A percentile compares a stretch with the other conserved stretches of the same genome.
Conservation (phyloP, 2,329 filamentous ascomycete species). For the Scytalidium sp. region DNA sequence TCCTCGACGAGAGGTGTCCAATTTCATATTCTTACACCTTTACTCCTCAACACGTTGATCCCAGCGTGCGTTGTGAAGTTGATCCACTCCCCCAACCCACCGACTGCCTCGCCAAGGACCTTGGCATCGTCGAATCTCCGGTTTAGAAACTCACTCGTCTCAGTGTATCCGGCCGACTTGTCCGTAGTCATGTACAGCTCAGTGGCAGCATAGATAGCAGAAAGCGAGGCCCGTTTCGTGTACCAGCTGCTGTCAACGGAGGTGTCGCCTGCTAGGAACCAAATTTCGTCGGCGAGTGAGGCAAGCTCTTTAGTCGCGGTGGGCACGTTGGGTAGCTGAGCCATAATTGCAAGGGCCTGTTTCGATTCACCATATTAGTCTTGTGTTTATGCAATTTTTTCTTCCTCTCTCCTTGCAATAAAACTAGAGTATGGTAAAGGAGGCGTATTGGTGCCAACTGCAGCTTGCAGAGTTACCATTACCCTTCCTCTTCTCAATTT, state of each 20-base stretch:
- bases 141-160: slow-evolving; percentile 78
- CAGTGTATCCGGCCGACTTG: slow-evolving; percentile 64
- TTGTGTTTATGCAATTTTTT: background rate
- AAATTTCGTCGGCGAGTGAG: slow-evolving; percentile 85
- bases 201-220: slow-evolving; percentile 68
- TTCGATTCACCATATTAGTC: background rate
- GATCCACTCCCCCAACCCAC: slow-evolving; percentile 71
- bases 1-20: background rate
- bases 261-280: slow-evolving; percentile 78
- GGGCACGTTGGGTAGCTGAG: slow-evolving; percentile 74
- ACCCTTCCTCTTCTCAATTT: too few relatives aligned
- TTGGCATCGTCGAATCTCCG: slow-evolving; percentile 65
- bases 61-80: slow-evolving; percentile 75
- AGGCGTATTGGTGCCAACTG: too few relatives aligned
- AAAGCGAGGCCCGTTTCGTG: slow-evolving; percentile 61
- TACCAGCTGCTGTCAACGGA: slow-evolving; percentile 90
- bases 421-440: background rate
- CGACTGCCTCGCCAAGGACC: slow-evolving; percentile 58
- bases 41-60: slow-evolving; percentile 82
- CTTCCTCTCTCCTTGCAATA: slow-evolving; percentile 8
- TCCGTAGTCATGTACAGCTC: slow-evolving; percentile 97
- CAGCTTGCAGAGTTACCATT: too few relatives aligned
- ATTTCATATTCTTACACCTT: slow-evolving; percentile 68
- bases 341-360: slow-evolving; percentile 80
- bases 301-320: slow-evolving; percentile 78